Evolutionary conservation across 208 protist species (phyloP).

Genomic region (Trypanosoma avium): DNA sequence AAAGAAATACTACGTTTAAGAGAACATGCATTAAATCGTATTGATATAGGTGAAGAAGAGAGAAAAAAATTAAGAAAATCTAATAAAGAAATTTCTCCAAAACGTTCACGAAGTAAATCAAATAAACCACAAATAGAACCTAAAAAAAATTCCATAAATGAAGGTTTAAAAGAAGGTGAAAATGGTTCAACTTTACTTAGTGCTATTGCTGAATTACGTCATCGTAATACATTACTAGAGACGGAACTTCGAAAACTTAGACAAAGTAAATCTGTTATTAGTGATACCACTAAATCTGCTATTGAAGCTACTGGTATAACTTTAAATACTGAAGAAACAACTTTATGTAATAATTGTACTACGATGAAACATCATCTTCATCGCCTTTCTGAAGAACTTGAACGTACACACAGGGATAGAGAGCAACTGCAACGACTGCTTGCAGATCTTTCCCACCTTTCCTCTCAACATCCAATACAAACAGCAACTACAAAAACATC

Average conservation of each 20-base stretch:
- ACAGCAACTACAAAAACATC: background rate
- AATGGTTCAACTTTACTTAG: constrained; percentile 7
- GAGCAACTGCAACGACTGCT: constrained; percentile 29
- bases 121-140: background rate
- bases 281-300: background rate
- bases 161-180: background rate
- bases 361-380: background rate
- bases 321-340: too few species aligned
- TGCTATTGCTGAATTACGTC: constrained; percentile 50
- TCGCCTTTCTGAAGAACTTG: constrained; percentile 25
- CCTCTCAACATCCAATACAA: background rate
- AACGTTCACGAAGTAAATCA: background rate
- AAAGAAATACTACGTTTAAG: constrained; percentile 23
- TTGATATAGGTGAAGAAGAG: background rate
- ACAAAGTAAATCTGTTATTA: background rate
- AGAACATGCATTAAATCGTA: constrained; percentile 18
- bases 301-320: too few species aligned
- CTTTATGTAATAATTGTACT: background rate
- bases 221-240: constrained; percentile 45
- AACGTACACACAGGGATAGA: constrained; percentile 35
- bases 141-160: background rate
- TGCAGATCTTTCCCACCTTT: background rate
- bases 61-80: background rate
- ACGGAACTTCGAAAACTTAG: constrained; percentile 30
- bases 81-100: background rate